phyloP scores from a whole-genome alignment of 768 basidiomycete species.

The Phlebiopsis gigantea region DNA sequence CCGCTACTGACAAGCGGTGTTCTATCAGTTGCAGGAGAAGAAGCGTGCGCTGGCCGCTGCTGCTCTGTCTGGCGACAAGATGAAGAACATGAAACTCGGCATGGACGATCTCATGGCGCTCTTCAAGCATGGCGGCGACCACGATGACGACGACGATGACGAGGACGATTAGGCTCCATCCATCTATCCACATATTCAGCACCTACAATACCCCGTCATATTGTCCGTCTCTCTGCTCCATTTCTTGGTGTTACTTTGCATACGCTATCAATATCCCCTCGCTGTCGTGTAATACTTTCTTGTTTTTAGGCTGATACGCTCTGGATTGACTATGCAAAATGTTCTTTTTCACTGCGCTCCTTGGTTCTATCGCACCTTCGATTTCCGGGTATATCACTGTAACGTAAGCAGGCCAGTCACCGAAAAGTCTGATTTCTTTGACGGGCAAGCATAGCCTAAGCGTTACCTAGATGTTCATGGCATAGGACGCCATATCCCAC shows the following conservation, averaged over 20 bases:
- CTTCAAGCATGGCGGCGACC: conserved; percentile 54
- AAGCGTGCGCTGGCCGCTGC: conserved; percentile 83
- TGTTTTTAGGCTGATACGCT: no score
- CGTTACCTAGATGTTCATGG: no score
- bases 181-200: neutral
- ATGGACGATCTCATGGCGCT: conserved; percentile 82
- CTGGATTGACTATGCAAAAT: no score
- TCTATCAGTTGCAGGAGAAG: conserved; percentile 72
- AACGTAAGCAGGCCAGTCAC: no score
- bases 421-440: no score
- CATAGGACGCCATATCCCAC: no score
- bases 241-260: neutral
- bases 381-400: no score
- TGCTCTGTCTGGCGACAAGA: conserved; percentile 82
- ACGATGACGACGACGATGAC: conserved; percentile 49
- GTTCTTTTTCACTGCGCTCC: no score
- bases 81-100: conserved; percentile 79
- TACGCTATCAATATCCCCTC: neutral
- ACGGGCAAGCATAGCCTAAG: no score
- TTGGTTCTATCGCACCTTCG: no score
- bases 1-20: neutral
- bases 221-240: neutral
- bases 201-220: neutral
- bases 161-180: conserved; percentile 1
- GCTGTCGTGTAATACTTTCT: neutral